These are phyloP conservation scores for Suhomyces sp. DNA, from an alignment of 805 yeast species.

Conservation along the genomic window DNA sequence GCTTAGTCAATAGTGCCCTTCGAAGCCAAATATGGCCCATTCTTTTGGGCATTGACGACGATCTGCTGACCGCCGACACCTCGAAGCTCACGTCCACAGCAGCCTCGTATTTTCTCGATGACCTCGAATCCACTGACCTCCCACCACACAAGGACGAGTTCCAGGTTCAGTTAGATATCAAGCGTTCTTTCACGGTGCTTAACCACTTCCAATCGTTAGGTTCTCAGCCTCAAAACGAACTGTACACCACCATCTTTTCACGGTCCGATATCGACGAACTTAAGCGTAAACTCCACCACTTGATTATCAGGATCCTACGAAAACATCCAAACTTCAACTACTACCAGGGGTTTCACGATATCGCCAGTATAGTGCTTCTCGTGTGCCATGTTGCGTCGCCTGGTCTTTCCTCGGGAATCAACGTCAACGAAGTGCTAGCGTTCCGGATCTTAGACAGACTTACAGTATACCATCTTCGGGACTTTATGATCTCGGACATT, in stretches of 20 bases:
- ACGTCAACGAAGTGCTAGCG: constrained; percentile 22
- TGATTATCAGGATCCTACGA: constrained; percentile 56
- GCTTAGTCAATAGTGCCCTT: constrained; percentile 41
- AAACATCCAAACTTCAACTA: constrained; percentile 63
- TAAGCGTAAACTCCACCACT: constrained; percentile 36
- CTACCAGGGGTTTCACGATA: constrained; percentile 93
- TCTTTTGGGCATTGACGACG: constrained; percentile 31
- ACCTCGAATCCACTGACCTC: constrained; percentile 23
- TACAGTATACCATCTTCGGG: constrained; percentile 66
- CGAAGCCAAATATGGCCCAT: constrained; percentile 52
- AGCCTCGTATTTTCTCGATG: constrained; percentile 3
- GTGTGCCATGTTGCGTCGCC: constrained; percentile 36
- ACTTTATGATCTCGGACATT: constrained; percentile 76
- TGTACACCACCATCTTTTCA: constrained; percentile 34
- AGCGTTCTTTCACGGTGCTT: constrained; percentile 56
- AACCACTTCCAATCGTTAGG: constrained; percentile 26
- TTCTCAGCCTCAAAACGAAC: constrained; percentile 15
- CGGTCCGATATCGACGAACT: constrained; percentile 30
- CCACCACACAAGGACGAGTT: constrained; percentile 65
- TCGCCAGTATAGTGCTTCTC: constrained; percentile 64
- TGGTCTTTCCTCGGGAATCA: constrained; percentile 6
- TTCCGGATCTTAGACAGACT: constrained; percentile 51
- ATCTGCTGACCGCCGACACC: background rate
- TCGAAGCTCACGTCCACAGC: constrained; percentile 1
- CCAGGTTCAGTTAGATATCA: constrained; percentile 77